phyloP scores from a whole-genome alignment of 2,329 filamentous ascomycete species.

The Fusarium sp. region DNA sequence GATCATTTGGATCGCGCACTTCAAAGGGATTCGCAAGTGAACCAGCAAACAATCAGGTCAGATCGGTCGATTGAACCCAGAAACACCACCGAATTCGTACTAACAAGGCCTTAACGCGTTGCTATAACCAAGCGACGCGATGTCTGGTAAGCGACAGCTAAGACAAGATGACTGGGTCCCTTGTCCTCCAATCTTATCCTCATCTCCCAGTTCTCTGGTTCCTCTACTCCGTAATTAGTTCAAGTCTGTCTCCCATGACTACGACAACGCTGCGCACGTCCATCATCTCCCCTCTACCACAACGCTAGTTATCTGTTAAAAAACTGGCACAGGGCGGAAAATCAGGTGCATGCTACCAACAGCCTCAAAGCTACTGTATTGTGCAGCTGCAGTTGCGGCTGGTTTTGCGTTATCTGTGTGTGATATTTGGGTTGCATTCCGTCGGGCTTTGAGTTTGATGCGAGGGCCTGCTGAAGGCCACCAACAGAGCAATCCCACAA shows the following conservation, averaged over 20 bases:
- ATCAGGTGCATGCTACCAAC: not conserved
- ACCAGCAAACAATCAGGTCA: not conserved
- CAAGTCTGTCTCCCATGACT: not conserved
- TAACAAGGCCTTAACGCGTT: conserved; percentile 6
- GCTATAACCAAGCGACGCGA: not conserved
- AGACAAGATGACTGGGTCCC: not conserved
- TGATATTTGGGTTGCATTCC: conserved; percentile 15
- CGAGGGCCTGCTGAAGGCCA: not conserved
- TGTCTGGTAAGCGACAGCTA: conserved; percentile 19
- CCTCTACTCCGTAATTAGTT: not conserved
- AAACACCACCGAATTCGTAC: not conserved
- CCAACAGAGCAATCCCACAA: conserved; percentile 6
- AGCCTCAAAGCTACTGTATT: not conserved
- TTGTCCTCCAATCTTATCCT: conserved; percentile 18
- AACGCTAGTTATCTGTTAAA: not conserved
- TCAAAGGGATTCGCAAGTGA: not conserved
- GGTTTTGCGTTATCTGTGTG: not conserved
- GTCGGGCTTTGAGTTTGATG: conserved; percentile 3
- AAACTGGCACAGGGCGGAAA: not conserved
- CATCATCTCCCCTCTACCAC: not conserved
- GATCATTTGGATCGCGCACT: not conserved
- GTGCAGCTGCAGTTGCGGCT: not conserved
- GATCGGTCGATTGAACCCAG: not conserved
- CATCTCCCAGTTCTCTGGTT: conserved; percentile 14
- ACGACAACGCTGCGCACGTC: conserved; percentile 5